Percentiles rank a stretch among this genome's conserved stretches.
phyloP scores from a whole-genome alignment of 2,329 filamentous ascomycete genomes.

The Phialemonium atrogriseum region DNA sequence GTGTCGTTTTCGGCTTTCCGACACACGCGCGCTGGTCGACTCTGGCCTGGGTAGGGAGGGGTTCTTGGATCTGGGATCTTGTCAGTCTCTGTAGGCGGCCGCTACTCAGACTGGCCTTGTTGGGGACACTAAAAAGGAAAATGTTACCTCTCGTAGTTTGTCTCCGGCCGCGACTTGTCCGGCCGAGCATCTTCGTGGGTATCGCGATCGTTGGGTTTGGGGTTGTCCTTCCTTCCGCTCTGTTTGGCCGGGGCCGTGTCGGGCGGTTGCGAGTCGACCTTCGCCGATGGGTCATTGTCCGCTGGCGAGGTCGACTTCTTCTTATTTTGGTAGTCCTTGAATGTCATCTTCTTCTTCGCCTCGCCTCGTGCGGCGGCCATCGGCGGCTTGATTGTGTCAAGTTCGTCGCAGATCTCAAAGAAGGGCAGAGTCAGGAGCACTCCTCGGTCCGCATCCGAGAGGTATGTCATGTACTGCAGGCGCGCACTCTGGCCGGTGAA shows the following conservation, averaged over 20 bases:
- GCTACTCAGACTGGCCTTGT: too few species aligned
- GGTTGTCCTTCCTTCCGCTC: constrained; percentile 8
- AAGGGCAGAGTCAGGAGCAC: constrained; percentile 47
- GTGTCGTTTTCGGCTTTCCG: constrained; percentile 37
- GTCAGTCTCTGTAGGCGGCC: not conserved
- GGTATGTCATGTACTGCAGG: constrained; percentile 49
- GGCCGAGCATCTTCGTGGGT: constrained; percentile 18
- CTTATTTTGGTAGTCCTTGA: constrained; percentile 52
- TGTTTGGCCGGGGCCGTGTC: constrained; percentile 10
- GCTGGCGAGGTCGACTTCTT: constrained; percentile 29
- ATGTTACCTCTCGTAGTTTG: constrained; percentile 21
- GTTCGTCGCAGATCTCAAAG: constrained; percentile 49
- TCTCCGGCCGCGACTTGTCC: constrained; percentile 20
- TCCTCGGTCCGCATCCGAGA: constrained; percentile 50
- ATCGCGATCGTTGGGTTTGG: constrained; percentile 11
- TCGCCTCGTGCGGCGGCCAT: constrained; percentile 32
- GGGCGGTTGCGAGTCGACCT: constrained; percentile 10
- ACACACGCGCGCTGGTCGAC: constrained; percentile 18
- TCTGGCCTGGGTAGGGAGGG: not conserved
- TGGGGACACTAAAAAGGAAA: not conserved
- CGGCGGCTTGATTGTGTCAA: constrained; percentile 23
- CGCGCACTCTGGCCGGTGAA: constrained; percentile 28
- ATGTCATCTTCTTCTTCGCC: constrained; percentile 45
- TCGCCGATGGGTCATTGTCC: constrained; percentile 14
- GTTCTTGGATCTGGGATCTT: not conserved